Base-by-base conservation (phyloP, 108 stramenopile genomes). In the Aurantiochytrium sp. region DNA sequence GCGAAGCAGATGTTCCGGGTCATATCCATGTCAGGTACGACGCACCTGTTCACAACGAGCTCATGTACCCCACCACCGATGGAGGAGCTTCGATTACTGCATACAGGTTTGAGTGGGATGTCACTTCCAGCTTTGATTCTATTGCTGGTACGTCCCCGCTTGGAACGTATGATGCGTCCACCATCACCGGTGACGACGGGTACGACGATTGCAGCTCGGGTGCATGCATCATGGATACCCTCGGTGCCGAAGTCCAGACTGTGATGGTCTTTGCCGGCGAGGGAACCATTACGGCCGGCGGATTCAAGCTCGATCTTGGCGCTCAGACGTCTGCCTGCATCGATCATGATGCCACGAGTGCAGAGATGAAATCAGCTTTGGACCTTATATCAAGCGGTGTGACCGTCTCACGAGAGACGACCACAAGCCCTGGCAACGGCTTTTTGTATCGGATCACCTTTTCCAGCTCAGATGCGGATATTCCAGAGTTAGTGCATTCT, bases 21-120 rank as follows among this genome's bases (percentile, higher is more conserved):
- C 76, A 83, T 35, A 23, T 83, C 28, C 76, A 83, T 53, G 51
- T 83, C 25, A 4, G 4, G 5, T 83, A 83, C 28, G 12, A 12
- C 12, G 76, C 45, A 12, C 76, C 76, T 28, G 49, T 53, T 43
- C 12, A 35, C n/a, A 83, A 83, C 23, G 76, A 83, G 6, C 51
- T 83, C 6, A 12, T 43, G 14, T 83, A 49, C 47, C 96, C 96
- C 0, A 91, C 59, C 18, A 91, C 90, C 60, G 91, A 96, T 89
- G 96, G 96, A 5, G 96, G 96, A 5, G 91, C 93, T 16, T 64
- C 91, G 28, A 90, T 96, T 6, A 88, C 92, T 29, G 92, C 94
- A 16, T 96, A 96, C 89, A 88, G 92, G n/a, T 90, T 96, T 19
- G 96, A 96, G 91, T 96, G 96, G 96, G 95, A 96, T 72, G 95